These are phyloP conservation scores for Paracamarosporium sp. DNA, from an alignment of 2,329 filamentous ascomycete genomes.

Conservation along the genomic window DNA sequence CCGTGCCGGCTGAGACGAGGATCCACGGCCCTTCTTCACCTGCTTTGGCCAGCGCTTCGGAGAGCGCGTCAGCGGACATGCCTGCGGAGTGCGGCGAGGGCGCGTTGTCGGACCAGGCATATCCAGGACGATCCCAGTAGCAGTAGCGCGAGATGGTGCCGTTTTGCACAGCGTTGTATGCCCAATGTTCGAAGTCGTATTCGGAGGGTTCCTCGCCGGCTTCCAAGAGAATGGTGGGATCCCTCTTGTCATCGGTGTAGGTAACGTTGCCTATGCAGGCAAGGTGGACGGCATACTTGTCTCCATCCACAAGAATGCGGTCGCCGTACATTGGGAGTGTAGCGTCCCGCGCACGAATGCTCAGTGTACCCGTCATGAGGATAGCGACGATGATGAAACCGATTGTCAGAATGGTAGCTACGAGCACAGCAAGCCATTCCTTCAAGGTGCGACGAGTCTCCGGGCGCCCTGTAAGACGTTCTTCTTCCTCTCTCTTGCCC, in stretches of 20 bases:
- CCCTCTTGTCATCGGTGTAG: constrained; percentile 60
- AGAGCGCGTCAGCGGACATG: constrained; percentile 88
- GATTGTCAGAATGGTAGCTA: constrained; percentile 74
- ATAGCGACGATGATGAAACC: constrained; percentile 72
- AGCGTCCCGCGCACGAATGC: constrained; percentile 80
- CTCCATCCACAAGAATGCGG: constrained; percentile 78
- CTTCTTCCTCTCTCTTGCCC: constrained; percentile 93
- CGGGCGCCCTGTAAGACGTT: constrained; percentile 85
- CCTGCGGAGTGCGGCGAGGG: constrained; percentile 92
- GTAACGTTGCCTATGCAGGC: constrained; percentile 78
- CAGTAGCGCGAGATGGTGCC: constrained; percentile 89
- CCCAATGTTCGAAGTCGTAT: constrained; percentile 79
- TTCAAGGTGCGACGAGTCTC: constrained; percentile 82
- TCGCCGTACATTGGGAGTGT: constrained; percentile 76
- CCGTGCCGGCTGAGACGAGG: constrained; percentile 83
- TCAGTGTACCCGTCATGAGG: constrained; percentile 79
- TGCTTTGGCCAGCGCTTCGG: constrained; percentile 80
- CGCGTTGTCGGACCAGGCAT: constrained; percentile 88
- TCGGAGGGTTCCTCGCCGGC: constrained; percentile 82
- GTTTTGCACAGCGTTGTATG: constrained; percentile 76
- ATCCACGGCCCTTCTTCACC: constrained; percentile 91
- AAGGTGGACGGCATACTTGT: constrained; percentile 87
- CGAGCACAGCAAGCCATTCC: constrained; percentile 83
- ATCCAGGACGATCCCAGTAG: constrained; percentile 91
- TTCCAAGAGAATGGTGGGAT: constrained; percentile 87